Percentiles rank a stretch among this genome's conserved stretches.
Evolutionary conservation across 108 stramenopile species (phyloP).

Genomic region (Aurantiochytrium sp.): DNA sequence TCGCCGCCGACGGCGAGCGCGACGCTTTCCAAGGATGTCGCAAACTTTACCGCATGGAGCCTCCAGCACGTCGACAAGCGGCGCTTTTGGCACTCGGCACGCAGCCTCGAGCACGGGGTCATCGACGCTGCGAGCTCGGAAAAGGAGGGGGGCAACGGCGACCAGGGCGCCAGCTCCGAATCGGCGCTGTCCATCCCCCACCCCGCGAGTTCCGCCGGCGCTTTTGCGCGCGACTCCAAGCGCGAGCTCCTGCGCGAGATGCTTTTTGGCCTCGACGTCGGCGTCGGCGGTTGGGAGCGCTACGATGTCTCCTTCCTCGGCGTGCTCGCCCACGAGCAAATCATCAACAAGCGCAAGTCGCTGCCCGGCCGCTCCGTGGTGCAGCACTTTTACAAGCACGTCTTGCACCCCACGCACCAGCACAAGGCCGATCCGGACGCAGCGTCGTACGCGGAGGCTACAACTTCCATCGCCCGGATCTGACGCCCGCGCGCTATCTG

Average conservation of each 20-base stretch:
- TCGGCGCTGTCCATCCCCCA: neutral
- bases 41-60: slow-evolving; percentile 1
- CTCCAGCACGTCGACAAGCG: neutral
- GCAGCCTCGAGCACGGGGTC: neutral
- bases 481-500: neutral
- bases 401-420: neutral
- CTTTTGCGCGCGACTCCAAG: slow-evolving; percentile 3
- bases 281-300: slow-evolving; percentile 7
- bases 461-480: neutral
- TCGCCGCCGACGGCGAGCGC: neutral
- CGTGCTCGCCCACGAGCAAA: slow-evolving; percentile 6
- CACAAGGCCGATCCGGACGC: neutral
- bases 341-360: neutral
- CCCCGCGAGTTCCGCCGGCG: neutral
- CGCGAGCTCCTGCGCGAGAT: neutral
- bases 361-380: neutral
- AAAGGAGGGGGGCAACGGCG: too few species aligned
- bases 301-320: neutral
- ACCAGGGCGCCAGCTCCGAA: neutral
- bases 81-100: neutral
- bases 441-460: neutral
- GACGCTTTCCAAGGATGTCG: neutral
- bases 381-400: neutral
- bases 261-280: neutral
- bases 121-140: neutral